Base-by-base conservation (phyloP, 2,329 filamentous ascomycete species). In the Bipolaris gigantea region DNA sequence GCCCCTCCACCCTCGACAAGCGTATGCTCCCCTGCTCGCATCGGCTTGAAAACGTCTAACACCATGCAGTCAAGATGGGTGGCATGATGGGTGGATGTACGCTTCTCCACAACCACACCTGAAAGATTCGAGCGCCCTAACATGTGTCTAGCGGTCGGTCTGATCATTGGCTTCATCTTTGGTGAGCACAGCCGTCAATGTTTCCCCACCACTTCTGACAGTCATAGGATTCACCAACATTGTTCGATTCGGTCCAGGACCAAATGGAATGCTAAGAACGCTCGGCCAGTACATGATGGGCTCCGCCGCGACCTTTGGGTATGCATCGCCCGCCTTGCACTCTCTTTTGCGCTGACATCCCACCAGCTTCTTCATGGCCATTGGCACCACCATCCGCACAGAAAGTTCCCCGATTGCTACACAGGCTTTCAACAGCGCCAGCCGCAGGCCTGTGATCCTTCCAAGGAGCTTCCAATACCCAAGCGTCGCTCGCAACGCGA, bases 71-170 rank as follows among this genome's bases (percentile, higher is more conserved):
- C 76, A 97, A 96, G 82, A 97, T 97, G 92, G 94, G 94, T 67
- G 92, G 89, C 60, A 88, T 99, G 88, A 97, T 97, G 92, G 94
- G 94, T 66, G 90, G 92, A 75, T 95, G 93, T 97, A 89, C 70
- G 92, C 85, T 48, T 45, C 21, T 40, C 11, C 25, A n/a, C 39
- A 40, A 19, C 33, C 19, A 58, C 50, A 27, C 21, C 9, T 15
- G 23, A 6, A 30, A 16, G n/a, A 43, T 39, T 11, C 19, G 23
- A n/a, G 16, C 27, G 48, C 15, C 44, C 64, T 69, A 55, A 69
- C 63, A 16, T 33, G 3, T 45, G 19, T n/a, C 44, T 48, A 97
- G 94, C 92, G 76, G 94, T 99, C 59, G 94, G 94, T 59, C 82
- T 90, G 48, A 96, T 96, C 73, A 97, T 99, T 78, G 94, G 94